phyloP scores from a whole-genome alignment of 148 eudicot species.

The Heliamphora exappendiculata region DNA sequence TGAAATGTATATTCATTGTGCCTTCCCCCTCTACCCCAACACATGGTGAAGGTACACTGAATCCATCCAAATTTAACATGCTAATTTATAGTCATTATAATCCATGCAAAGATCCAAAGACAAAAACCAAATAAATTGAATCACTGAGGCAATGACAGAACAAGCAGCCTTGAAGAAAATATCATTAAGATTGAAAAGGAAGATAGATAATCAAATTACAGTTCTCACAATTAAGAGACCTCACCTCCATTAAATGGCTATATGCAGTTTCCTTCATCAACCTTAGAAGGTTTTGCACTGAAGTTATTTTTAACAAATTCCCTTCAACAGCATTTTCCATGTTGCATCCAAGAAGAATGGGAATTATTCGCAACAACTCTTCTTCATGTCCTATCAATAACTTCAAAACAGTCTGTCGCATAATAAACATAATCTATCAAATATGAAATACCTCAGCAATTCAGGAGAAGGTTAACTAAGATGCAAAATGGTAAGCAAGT shows the following conservation, averaged over 20 bases:
- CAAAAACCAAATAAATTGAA: background rate
- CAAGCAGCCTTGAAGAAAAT: background rate
- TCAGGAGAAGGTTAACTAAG: background rate
- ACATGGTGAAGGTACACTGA: background rate
- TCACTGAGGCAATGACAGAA: background rate
- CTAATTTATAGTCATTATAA: background rate
- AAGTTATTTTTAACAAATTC: slow-evolving; percentile 27
- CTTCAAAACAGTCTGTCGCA: slow-evolving; percentile 72
- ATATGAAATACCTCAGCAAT: background rate
- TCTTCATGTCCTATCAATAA: slow-evolving; percentile 61
- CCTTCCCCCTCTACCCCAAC: background rate
- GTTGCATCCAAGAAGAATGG: slow-evolving; percentile 61
- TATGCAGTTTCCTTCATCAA: slow-evolving; percentile 72
- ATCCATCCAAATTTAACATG: background rate
- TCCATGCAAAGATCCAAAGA: background rate
- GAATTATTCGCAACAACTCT: slow-evolving; percentile 48
- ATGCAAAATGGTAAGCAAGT: background rate
- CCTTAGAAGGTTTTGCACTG: slow-evolving; percentile 41
- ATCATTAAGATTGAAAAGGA: background rate
- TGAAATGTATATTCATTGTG: background rate
- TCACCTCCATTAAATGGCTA: slow-evolving; percentile 96
- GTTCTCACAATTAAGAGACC: background rate
- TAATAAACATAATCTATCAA: slow-evolving; percentile 16
- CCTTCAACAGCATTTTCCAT: slow-evolving; percentile 36
- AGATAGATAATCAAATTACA: background rate